Base-by-base conservation (phyloP, 2,329 filamentous ascomycete species). In the Colletotrichum kahawae region DNA sequence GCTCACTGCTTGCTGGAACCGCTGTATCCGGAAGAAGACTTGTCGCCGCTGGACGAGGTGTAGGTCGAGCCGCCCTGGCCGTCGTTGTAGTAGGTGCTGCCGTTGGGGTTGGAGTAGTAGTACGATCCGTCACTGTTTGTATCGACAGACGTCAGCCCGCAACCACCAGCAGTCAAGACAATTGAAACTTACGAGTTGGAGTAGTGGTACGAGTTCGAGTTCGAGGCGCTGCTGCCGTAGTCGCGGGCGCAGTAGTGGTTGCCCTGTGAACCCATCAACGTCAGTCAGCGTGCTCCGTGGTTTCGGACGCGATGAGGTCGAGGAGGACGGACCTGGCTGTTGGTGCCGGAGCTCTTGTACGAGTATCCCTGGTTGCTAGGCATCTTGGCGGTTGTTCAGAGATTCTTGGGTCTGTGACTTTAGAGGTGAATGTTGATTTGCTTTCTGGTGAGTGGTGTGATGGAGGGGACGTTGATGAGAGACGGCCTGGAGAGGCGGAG, bases 71-170 rank as follows among this genome's bases (percentile, higher is more conserved):
- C 80, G 7, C 92, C 92, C 13, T 82, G 81, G 59, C 92, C 92
- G 78, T 87, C 83, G 83, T 93, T 93, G 87, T 94, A 85, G 85
- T 95, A 95, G 51, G 90, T 93, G 80, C 90, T 93, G 16, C 92
- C 92, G 77, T 93, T 89, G 60, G 92, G 84, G 84, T 94, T 95
- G 81, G 89, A 90, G 84, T 94, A 95, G 85, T 95, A 94, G 87
- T 95, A 95, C 2, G 92, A 93, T 48, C 92, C 92, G 78, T 94
- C 80, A 27, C 89, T 90, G 29, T 43, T 5, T 68, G 18, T 74
- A 43, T 29, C 63, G 34, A 76, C 48, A 74, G 62, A 7, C 13
- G 34, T 63, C 13, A 63, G 34, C 10, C 34, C 13, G 24, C 7
- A 48, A n/a, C 7, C 5, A 31, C 43, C n/a, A 2, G 31, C 21